Conservation (phyloP, 2,329 filamentous ascomycete species). For the Neonectria hederae region DNA sequence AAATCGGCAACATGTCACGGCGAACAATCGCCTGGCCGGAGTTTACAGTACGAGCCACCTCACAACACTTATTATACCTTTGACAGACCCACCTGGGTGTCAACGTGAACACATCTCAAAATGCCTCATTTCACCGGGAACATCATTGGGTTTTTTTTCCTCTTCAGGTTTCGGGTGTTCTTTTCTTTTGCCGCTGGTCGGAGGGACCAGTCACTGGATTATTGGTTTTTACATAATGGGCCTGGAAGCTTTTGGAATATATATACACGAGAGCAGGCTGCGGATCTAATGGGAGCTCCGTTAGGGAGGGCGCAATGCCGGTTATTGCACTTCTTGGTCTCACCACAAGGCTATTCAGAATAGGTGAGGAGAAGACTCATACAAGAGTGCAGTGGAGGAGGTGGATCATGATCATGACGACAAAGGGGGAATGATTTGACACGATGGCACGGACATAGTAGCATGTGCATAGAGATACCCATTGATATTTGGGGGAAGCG, state of each 20-base stretch:
- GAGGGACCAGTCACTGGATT: conserved; percentile 42
- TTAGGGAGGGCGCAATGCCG: conserved; percentile 35
- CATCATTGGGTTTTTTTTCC: conserved; percentile 16
- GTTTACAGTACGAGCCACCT: conserved; percentile 22
- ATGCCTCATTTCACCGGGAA: conserved; percentile 1
- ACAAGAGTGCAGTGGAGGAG: conserved; percentile 33
- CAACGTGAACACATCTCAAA: background rate
- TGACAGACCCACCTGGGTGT: conserved; percentile 6
- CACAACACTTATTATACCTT: conserved; percentile 11
- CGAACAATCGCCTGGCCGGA: conserved; percentile 12
- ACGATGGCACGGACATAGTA: conserved; percentile 30
- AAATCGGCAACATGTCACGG: conserved; percentile 16
- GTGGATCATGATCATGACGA: conserved; percentile 40
- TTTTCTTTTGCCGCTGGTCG: conserved; percentile 43
- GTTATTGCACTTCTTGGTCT: conserved; percentile 38
- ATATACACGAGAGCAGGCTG: conserved; percentile 5
- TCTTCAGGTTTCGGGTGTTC: conserved; percentile 31
- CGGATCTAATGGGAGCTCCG: conserved; percentile 30
- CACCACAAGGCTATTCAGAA: conserved; percentile 15
- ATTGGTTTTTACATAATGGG: conserved; percentile 37
- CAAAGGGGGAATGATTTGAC: conserved; percentile 36
- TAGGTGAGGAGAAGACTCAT: conserved; percentile 6
- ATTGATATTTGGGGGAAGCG: conserved; percentile 40
- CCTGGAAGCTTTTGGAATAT: conserved; percentile 16
- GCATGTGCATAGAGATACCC: conserved; percentile 49